Evolutionary conservation across 2,329 filamentous ascomycete genomes (phyloP), one percentile per base, ranked within the genome.

Genomic region (Nothopassalora personata): DNA sequence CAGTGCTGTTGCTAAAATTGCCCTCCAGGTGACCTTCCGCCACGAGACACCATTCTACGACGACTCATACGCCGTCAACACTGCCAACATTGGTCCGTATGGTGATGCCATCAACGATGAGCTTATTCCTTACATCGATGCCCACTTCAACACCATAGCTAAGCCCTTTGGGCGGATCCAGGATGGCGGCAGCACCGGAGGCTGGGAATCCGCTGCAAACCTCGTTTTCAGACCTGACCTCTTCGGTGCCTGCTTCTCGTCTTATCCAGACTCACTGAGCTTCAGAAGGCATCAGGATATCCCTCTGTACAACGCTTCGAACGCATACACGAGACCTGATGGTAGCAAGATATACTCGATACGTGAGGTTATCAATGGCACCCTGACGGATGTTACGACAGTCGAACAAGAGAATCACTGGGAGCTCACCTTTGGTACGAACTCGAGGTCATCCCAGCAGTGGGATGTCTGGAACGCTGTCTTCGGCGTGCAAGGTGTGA

Each of bases 91-190:
- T 6, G 74, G 74, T 3, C 74, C 74, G 3, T 75, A 71, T 43
- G 74, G 74, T 9, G 73, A 74, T 27, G 73, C 73, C 1, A 69
- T 75, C 63, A 75, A 75, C 60, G 72, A 75, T n/a, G 74, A 75
- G 53, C 66, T 75, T 2, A 68, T 75, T 6, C 72, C 74, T 0
- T 56, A 68, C 31, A 60, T 75, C 27, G 73, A 75, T 34, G 53
- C 60, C 9, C 66, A 48, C 1, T 76, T 74, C 68, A 68, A 72
- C 58, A 75, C 72, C 0, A 74, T 76, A 36, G 63, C 66, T 7
- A 65, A 67, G 15, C 72, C 74, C 0, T 74, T 74, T 48, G 74
- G 72, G 3, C 70, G 74, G 9, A 67, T 76, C 13, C 73, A 74
- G 46, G 69, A 74, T 30, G 74, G 73, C 19, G 74, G 72, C 2